Evolutionary conservation across 768 basidiomycete species (phyloP).

Genomic region (Mycena rebaudengoi): DNA sequence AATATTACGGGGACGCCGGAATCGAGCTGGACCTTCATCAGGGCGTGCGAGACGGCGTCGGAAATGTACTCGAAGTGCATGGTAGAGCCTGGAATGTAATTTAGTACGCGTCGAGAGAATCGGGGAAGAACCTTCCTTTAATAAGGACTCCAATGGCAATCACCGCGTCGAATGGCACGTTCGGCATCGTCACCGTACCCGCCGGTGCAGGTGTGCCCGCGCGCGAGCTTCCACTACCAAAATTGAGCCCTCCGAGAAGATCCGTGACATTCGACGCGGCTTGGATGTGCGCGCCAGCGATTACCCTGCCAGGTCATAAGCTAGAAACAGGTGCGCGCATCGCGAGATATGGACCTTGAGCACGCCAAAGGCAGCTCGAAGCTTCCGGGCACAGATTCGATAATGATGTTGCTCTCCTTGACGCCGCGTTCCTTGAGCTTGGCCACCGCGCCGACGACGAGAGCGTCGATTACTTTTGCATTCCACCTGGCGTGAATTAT

Average conservation of each 20-base stretch:
- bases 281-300: constrained; percentile 87
- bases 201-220: constrained; percentile 61
- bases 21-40: constrained; percentile 96
- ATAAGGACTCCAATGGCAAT: constrained; percentile 98
- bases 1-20: constrained; percentile 95
- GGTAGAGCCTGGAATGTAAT: constrained; percentile 60
- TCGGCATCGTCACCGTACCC: constrained; percentile 41
- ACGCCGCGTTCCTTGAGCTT: constrained; percentile 90
- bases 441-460: constrained; percentile 79
- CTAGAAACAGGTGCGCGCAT: neutral
- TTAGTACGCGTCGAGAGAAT: neutral
- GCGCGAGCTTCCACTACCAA: constrained; percentile 53
- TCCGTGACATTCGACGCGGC: constrained; percentile 81
- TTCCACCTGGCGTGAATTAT: constrained; percentile 99
- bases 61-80: constrained; percentile 99
- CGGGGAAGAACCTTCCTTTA: constrained; percentile 60
- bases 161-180: constrained; percentile 89
- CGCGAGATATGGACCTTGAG: constrained; percentile 78
- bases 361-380: constrained; percentile 93
- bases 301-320: constrained; percentile 63
- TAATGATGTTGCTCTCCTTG: constrained; percentile 86
- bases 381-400: constrained; percentile 93
- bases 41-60: constrained; percentile 89
- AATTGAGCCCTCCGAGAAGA: constrained; percentile 72
- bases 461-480: constrained; percentile 82